phyloP scores from a whole-genome alignment of 805 yeast species.

The Nakazawaea wyomingensis region DNA sequence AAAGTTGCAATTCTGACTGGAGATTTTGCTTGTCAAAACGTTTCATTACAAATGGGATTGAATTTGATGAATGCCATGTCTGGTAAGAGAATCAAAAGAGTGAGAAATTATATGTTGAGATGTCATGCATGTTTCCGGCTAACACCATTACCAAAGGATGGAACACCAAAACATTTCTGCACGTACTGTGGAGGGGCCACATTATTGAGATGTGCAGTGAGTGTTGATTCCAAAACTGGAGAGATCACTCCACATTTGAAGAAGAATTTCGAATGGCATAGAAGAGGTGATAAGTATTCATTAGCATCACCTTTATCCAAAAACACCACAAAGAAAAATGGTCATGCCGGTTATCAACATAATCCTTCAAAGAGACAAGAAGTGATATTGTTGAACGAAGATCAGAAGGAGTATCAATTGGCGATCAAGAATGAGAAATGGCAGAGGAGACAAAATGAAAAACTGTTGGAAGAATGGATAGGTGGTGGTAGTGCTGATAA shows the following conservation, averaged over 20 bases:
- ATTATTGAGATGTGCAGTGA: slow-evolving; percentile 82
- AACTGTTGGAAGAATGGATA: slow-evolving; percentile 78
- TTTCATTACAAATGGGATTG: slow-evolving; percentile 83
- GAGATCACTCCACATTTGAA: slow-evolving; percentile 83
- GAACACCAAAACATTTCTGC: slow-evolving; percentile 82
- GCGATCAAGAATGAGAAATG: slow-evolving; percentile 86
- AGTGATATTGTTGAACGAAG: slow-evolving; percentile 72
- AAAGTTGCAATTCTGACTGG: slow-evolving; percentile 88
- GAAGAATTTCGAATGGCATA: slow-evolving; percentile 89
- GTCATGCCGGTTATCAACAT: slow-evolving; percentile 78
- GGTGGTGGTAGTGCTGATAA: slow-evolving; percentile 94
- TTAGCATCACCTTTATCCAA: slow-evolving; percentile 86
- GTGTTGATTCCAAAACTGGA: slow-evolving; percentile 76
- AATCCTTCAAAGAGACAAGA: slow-evolving; percentile 52
- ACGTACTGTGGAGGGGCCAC: slow-evolving; percentile 95
- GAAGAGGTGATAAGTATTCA: slow-evolving; percentile 77
- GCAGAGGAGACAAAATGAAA: slow-evolving; percentile 82
- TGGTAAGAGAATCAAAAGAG: slow-evolving; percentile 79
- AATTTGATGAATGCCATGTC: slow-evolving; percentile 79
- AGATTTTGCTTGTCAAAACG: slow-evolving; percentile 97
- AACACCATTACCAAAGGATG: slow-evolving; percentile 71
- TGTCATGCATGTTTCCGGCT: slow-evolving; percentile 95
- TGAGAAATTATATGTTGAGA: slow-evolving; percentile 88
- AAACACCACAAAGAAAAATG: slow-evolving; percentile 62
- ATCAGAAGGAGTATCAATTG: slow-evolving; percentile 87